phyloP scores from a whole-genome alignment of 352 stramenopile genomes.

The Globisporangium abappressorium region DNA sequence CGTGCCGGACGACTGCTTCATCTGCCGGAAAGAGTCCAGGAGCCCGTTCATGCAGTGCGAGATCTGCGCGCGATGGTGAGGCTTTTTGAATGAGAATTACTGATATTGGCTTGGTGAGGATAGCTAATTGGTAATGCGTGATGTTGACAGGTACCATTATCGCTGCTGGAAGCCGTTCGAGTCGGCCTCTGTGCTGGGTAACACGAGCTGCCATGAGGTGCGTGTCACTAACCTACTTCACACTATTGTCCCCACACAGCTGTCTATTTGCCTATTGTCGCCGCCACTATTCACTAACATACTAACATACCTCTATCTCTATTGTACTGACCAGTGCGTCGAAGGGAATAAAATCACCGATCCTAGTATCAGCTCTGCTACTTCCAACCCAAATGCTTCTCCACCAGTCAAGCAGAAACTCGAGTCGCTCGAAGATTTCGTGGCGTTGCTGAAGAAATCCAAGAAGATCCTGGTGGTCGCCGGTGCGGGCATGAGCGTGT shows the following conservation, averaged over 20 bases:
- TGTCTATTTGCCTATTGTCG: background rate
- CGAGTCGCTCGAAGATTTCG: constrained; percentile 53
- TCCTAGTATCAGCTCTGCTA: background rate
- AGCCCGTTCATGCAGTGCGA: constrained; percentile 70
- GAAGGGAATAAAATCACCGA: constrained; percentile 27
- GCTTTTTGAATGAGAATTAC: background rate
- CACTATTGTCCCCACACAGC: background rate
- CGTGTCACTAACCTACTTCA: too few species aligned
- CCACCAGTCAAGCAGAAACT: constrained; percentile 23
- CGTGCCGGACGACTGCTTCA: constrained; percentile 44
- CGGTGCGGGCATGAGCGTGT: constrained; percentile 93
- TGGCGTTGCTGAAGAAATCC: constrained; percentile 63
- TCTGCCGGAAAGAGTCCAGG: constrained; percentile 45
- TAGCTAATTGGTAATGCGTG: background rate
- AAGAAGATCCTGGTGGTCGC: constrained; percentile 91
- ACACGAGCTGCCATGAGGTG: constrained; percentile 74
- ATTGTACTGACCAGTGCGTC: constrained; percentile 33
- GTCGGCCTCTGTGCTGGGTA: constrained; percentile 61
- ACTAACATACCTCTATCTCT: background rate
- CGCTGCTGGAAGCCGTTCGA: constrained; percentile 49
- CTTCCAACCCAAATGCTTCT: background rate
- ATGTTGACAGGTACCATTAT: constrained; percentile 38
- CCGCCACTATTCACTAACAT: background rate
- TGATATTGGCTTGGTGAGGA: background rate
- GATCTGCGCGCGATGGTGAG: constrained; percentile 64